Evolutionary conservation across 2,329 filamentous ascomycete genomes (phyloP), one percentile per base, ranked within the genome.

Genomic region (Coccinonectria pachysandricola): DNA sequence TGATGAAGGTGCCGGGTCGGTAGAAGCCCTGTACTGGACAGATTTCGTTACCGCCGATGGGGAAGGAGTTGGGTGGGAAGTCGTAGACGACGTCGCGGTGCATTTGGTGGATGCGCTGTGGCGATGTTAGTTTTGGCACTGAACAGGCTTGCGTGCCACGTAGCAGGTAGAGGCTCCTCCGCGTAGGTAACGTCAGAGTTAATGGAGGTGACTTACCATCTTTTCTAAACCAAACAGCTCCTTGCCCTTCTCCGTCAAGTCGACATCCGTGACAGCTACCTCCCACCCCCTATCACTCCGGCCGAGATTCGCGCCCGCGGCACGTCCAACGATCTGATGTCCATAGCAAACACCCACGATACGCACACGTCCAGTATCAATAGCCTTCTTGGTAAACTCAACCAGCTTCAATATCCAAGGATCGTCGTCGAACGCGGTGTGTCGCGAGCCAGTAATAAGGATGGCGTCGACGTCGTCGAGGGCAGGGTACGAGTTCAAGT

Each of bases 401-500:
- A 57, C 55, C 12, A 66, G 47, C 10, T 49, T 47, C 11, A 59
- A 22, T 26, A 66, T 64, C 62, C 62, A 66, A 1, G 51, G 42
- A 17, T 60, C 51, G 24, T 62, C 48, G 22, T 59, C 48, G 31
- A 56, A 64, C 2, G 61, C 54, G 11, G 57, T 61, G 37, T 58
- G 51, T 72, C 73, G 80, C 65, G 65, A 69, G 4, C 88, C 88
- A 1, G 80, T 83, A 35, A 95, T 69, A 20, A 95, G 63, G 16
- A 96, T 61, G 29, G 80, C 87, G 62, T 96, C 88, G 34, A 95
- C 59, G 21, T 76, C 62, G 17, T 79, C 72, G 19, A 91, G 60
- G 3, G 69, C 54, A 0, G 88, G 87, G 54, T 93, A 94, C 12
- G 64, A 52, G 36, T 73, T 55, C 16, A 68, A 59, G 36, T 73